phyloP scores from a whole-genome alignment of 257 asterid genomes.

The Salvia splendens region DNA sequence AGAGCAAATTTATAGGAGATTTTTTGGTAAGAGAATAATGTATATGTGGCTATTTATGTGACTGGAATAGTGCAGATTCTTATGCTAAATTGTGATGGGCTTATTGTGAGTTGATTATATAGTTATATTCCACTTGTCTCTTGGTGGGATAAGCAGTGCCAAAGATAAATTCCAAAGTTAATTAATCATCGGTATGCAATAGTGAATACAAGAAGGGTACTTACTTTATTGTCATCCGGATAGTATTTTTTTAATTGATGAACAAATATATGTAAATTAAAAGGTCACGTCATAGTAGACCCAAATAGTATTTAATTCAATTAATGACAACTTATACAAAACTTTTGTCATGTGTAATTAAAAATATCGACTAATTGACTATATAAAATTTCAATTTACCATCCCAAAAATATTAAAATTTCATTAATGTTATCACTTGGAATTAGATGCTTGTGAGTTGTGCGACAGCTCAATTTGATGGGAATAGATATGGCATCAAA shows the following conservation, averaged over 20 bases:
- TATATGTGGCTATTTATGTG: no score
- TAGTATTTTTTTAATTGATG: no score
- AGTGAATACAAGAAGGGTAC: no score
- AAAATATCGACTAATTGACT: no score
- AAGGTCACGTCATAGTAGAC: no score
- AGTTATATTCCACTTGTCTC: conserved; percentile 30
- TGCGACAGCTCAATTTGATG: conserved; percentile 7
- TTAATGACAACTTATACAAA: background rate
- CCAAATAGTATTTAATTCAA: no score
- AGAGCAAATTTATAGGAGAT: conserved; percentile 36
- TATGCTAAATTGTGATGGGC: conserved; percentile 25
- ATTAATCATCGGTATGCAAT: no score
- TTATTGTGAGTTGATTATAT: conserved; percentile 29
- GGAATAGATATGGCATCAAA: conserved; percentile 26
- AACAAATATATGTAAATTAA: no score
- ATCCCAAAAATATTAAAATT: background rate
- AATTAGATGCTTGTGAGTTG: conserved; percentile 15
- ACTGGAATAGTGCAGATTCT: conserved; percentile 14
- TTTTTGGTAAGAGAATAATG: conserved; percentile 19
- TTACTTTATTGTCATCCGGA: no score
- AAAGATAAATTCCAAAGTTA: background rate
- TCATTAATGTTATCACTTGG: background rate
- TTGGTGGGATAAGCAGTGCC: background rate
- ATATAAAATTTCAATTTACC: background rate
- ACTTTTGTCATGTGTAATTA: no score